Conservation (phyloP, 148 eudicot genomes). For the Nepenthes mirabilis region DNA sequence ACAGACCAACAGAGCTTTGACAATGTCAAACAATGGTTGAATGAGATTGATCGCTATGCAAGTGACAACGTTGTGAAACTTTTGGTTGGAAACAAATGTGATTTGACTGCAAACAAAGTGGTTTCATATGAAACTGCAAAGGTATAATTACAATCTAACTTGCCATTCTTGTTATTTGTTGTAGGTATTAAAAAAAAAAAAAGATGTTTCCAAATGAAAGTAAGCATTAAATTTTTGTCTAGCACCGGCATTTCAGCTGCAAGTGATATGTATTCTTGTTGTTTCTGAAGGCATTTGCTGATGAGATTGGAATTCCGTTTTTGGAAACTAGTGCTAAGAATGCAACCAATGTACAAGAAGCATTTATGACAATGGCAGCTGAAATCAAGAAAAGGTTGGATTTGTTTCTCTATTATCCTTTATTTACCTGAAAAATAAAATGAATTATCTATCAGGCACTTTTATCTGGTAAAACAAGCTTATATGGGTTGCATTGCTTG, state of each 20-base stretch:
- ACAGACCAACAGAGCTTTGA: conserved; percentile 40
- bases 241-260: not conserved
- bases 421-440: too few relatives aligned
- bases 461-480: too few relatives aligned
- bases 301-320: conserved; percentile 42
- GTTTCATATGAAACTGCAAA: conserved; percentile 33
- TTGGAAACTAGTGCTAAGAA: conserved; percentile 43
- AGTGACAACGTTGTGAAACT: conserved; percentile 42
- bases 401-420: not conserved
- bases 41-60: conserved; percentile 37
- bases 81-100: conserved; percentile 34
- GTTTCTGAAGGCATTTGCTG: conserved; percentile 26
- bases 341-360: conserved; percentile 34
- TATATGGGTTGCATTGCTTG: too few relatives aligned
- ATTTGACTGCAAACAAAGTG: conserved; percentile 29
- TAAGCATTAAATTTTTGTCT: not conserved
- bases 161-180: not conserved
- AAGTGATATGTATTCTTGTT: conserved; percentile 1
- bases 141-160: conserved; percentile 10
- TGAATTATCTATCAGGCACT: too few relatives aligned
- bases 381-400: conserved; percentile 34
- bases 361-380: conserved; percentile 39
- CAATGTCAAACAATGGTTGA: conserved; percentile 37
- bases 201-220: not conserved
- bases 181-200: not conserved